These are phyloP conservation scores for Macroventuria anomochaeta DNA, from an alignment of 2,329 filamentous ascomycete species.

Conservation along the genomic window DNA sequence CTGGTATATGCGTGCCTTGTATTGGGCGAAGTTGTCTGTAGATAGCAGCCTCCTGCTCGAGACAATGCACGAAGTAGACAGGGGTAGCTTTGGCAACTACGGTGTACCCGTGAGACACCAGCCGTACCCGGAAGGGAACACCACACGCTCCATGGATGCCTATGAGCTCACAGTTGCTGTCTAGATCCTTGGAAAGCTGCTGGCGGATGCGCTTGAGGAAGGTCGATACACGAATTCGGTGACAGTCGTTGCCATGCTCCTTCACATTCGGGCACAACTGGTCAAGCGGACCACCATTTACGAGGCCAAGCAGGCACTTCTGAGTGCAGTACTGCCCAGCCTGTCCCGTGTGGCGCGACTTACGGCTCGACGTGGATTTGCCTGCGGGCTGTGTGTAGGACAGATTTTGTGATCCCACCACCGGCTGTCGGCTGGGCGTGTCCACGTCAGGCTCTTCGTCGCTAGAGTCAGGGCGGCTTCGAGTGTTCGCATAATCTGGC, in stretches of 20 bases:
- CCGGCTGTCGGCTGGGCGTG: background rate
- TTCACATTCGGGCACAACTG: slow-evolving; percentile 47
- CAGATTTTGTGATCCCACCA: background rate
- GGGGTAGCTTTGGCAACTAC: slow-evolving; percentile 53
- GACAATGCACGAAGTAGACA: slow-evolving; percentile 22
- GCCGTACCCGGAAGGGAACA: slow-evolving; percentile 52
- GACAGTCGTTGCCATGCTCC: background rate
- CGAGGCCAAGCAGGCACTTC: slow-evolving; percentile 22
- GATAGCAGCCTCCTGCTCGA: slow-evolving; percentile 25
- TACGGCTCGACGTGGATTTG: background rate
- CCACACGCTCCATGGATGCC: slow-evolving; percentile 45
- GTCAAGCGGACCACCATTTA: slow-evolving; percentile 21
- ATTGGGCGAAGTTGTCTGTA: slow-evolving; percentile 27
- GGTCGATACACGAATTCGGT: background rate
- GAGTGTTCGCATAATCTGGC: background rate
- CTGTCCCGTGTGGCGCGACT: background rate
- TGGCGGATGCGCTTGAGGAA: slow-evolving; percentile 32
- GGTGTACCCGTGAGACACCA: slow-evolving; percentile 53
- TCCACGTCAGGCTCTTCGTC: background rate
- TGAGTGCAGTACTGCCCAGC: slow-evolving; percentile 25
- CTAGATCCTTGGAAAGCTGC: slow-evolving; percentile 24
- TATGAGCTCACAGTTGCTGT: slow-evolving; percentile 35
- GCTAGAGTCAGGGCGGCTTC: background rate
- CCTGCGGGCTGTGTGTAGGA: background rate
- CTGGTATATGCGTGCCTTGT: slow-evolving; percentile 31